Base-by-base conservation (phyloP, 495 filamentous ascomycete genomes). In the Penicillium samsonianum region DNA sequence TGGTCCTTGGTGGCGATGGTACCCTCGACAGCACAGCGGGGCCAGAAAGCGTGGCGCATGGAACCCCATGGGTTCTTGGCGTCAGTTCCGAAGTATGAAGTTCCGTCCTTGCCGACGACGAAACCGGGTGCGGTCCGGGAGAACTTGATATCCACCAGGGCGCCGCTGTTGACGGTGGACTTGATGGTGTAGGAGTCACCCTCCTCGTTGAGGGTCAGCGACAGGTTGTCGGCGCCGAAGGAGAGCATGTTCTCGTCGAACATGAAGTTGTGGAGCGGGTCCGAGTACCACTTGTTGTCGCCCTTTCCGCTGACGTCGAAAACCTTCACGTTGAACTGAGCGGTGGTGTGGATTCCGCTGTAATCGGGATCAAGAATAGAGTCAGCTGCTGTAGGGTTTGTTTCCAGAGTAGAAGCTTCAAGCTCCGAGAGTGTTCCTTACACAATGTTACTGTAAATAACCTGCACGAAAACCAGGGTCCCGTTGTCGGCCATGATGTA, bases 361-460 rank as follows among this genome's bases (percentile, higher is more conserved):
- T 54, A 50, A 28, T 28, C 10, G 4, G 1, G 11, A 50, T 53
- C 28, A 40, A 46, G 22, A 43, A 43, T 16, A 44, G 31, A 46
- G 41, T 56, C 50, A 59, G 47, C 22, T 16, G 9, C 17, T 38
- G 23, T 5, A 20, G 4, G 26, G 2, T 1, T n/a, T 25, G 2
- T 11, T 38, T 28, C 25, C 14, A 50, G 26, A 33, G 23, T 42
- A 50, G 23, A 70, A 19, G 35, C 25, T 25, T 42, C 14, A 17
- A 28, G 30, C 8, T 37, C 11, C 20, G 12, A 16, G 4, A 5
- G 3, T 17, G 41, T 17, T 38, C 12, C 92, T 80, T 83, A 97
- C 94, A 83, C 88, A 73, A 98, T 90, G 74, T 96, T 98, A 76
- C 89, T 96, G 82, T 97, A 97, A 69, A 98, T 96, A 71, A 97